Conservation (phyloP, 129 eudicot species). For the Apium graveolens region DNA sequence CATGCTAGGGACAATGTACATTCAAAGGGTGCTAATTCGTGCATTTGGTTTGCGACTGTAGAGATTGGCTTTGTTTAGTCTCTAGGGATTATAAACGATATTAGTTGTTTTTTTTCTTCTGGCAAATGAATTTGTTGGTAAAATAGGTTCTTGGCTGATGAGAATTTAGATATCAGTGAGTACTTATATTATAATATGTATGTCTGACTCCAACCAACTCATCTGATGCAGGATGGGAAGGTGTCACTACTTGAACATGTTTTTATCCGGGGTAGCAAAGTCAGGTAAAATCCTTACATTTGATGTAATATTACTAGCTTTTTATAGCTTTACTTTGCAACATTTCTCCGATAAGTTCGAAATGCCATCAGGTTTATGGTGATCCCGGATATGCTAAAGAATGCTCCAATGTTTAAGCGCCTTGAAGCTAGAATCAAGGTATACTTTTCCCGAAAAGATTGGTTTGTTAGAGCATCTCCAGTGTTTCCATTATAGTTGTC, state of each 20-base stretch:
- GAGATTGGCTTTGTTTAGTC: too few relatives aligned
- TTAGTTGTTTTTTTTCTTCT: too few relatives aligned
- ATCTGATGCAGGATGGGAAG: slow-evolving; percentile 73
- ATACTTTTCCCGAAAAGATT: not conserved
- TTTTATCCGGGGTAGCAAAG: slow-evolving; percentile 92
- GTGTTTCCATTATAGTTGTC: too few relatives aligned
- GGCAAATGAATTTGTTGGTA: not conserved
- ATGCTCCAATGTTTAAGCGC: slow-evolving; percentile 93
- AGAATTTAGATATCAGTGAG: not conserved
- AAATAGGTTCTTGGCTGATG: not conserved
- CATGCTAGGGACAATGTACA: too few relatives aligned
- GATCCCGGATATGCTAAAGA: slow-evolving; percentile 91
- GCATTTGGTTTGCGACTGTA: too few relatives aligned
- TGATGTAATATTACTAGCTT: not conserved
- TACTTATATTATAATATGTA: not conserved
- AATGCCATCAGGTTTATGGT: slow-evolving; percentile 57
- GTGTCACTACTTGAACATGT: slow-evolving; percentile 94
- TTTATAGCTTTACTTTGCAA: not conserved
- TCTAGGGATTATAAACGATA: too few relatives aligned
- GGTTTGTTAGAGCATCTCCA: too few relatives aligned
- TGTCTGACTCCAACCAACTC: not conserved
- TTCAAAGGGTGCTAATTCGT: too few relatives aligned
- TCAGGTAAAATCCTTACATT: slow-evolving; percentile 43
- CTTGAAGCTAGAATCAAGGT: slow-evolving; percentile 73
- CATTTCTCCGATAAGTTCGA: not conserved